These are phyloP conservation scores for Lachnellula willkommii DNA, from an alignment of 2,329 filamentous ascomycete genomes.

Conservation along the genomic window DNA sequence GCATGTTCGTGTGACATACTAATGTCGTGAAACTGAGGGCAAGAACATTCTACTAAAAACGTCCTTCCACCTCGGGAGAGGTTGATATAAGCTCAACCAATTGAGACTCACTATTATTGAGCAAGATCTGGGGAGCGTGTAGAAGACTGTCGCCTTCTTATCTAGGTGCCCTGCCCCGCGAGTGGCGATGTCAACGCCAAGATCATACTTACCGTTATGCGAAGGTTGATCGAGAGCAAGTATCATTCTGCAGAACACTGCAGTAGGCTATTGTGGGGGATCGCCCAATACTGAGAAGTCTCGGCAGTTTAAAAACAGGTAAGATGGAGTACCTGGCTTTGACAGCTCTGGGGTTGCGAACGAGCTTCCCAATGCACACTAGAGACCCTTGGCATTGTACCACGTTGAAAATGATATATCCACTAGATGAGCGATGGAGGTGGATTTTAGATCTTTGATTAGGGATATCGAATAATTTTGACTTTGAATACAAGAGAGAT, in stretches of 20 bases:
- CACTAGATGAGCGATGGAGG: background rate
- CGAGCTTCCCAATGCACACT: background rate
- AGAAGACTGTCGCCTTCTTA: background rate
- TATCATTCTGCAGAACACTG: background rate
- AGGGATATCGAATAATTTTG: background rate
- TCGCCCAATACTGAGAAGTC: background rate
- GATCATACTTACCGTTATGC: background rate
- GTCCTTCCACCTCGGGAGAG: slow-evolving; percentile 5
- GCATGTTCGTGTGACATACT: background rate
- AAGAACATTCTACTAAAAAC: background rate
- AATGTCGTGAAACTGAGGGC: background rate
- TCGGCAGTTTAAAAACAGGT: background rate
- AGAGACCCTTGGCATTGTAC: background rate
- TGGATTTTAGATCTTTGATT: background rate
- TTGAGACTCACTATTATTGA: background rate
- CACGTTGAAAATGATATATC: background rate
- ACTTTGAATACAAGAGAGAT: background rate
- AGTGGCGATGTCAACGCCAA: background rate
- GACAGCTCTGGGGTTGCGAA: background rate
- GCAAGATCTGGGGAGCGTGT: background rate
- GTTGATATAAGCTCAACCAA: background rate
- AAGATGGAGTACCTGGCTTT: background rate
- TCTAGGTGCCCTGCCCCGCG: background rate
- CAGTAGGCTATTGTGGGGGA: background rate
- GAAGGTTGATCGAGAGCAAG: no score